A percentile compares a stretch with the other conserved stretches of the same genome.
phyloP scores from a whole-genome alignment of 345 rosid species.

The Ceriops decandra region DNA sequence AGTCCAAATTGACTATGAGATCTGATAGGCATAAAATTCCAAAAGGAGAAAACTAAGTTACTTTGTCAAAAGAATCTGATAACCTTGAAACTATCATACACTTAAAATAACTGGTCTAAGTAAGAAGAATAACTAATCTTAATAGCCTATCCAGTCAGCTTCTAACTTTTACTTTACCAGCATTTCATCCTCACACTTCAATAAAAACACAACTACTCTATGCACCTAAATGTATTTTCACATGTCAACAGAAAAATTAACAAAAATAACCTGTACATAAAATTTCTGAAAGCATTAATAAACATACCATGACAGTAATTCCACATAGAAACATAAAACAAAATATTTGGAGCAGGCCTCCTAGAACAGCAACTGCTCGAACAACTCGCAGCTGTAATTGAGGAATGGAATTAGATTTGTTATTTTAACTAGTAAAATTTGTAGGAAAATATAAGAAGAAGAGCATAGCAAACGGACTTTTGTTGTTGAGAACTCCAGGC shows the following conservation, averaged over 20 bases:
- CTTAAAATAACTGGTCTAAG: background rate
- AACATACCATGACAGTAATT: constrained; percentile 70
- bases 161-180: no score
- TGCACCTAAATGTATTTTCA: background rate
- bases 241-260: background rate
- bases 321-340: constrained; percentile 93
- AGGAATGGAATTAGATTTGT: background rate
- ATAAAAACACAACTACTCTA: background rate
- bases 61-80: background rate
- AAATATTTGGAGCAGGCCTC: constrained; percentile 86
- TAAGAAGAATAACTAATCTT: no score
- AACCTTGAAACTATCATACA: background rate
- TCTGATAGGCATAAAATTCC: background rate
- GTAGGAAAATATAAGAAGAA: constrained; percentile 1
- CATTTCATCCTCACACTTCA: background rate
- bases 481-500: constrained; percentile 79
- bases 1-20: background rate
- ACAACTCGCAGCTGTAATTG: constrained; percentile 82
- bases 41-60: background rate
- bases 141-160: background rate
- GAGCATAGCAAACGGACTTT: constrained; percentile 43
- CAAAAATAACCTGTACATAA: background rate
- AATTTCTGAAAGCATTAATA: constrained; percentile 1
- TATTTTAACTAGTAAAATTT: background rate
- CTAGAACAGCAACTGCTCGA: constrained; percentile 85